Base-by-base conservation (phyloP, 805 yeast species). In the Teunomyces tritomae region DNA sequence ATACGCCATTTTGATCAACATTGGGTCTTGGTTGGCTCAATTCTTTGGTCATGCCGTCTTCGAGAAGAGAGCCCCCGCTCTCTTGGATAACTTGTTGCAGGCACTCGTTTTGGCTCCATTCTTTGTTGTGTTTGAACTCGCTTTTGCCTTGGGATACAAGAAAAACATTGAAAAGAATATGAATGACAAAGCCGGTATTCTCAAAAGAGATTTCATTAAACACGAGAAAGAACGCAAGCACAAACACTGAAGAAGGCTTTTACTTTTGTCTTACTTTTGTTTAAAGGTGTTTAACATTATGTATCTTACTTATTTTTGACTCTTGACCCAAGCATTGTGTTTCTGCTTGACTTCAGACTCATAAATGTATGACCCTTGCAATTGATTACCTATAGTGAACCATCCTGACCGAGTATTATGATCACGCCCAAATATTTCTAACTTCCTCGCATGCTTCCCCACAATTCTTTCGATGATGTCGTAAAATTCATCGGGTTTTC, bases 41-140 rank as follows among this genome's bases (percentile, higher is more conserved):
- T 90, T 92, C 64, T 73, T 85, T 43, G 97, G 97, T 3, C 98
- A 94, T 62, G 92, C 87, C 1, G 73, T 78, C 8, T 87, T 82
- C 59, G 99, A 92, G 61, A 76, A 75, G 50, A 74, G 89, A 36
- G 87, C 90, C 0, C 99, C 99, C 0, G 97, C 98, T 0, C 66
- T 92, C 45, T 63, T 89, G 35, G 96, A 91, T 58, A 91, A 85
- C 60, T 70, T 89, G 39, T 68, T 84, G 4, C 97, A 90, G 61
- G 94, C 97, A 4, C 63, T 92, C 14, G 89, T 92, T 0, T 71
- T 91, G 52, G 98, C 98, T 0, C 98, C 98, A 1, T 89, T 80
- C 59, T 91, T 92, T 62, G 96, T 90, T 3, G 70, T 84, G 10
- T 88, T 84, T 63, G 98, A 94, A 63, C 59, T 85, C 2, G 75